phyloP scores from a whole-genome alignment of 352 stramenopile species.

The Sclerospora graminicola region DNA sequence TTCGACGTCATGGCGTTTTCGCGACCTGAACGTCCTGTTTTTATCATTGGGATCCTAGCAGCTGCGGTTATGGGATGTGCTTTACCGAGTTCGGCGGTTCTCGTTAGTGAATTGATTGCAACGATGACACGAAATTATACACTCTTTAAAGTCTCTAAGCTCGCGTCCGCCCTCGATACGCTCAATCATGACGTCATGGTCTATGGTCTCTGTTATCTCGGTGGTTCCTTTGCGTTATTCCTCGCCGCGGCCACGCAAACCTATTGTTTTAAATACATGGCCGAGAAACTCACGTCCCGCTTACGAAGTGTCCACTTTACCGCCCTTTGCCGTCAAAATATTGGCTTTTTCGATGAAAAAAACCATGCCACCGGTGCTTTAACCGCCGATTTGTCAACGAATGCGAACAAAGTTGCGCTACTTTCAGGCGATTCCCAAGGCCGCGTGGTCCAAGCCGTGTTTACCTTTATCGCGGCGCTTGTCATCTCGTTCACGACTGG shows the following conservation, averaged over 20 bases:
- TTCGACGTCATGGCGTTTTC: too few relatives aligned
- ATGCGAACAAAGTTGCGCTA: conserved; percentile 33
- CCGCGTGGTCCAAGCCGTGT: conserved; percentile 33
- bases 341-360: conserved; percentile 64
- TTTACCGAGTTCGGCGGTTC: neutral
- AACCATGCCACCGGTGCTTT: conserved; percentile 49
- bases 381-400: conserved; percentile 47
- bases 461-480: conserved; percentile 25
- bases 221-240: conserved; percentile 20
- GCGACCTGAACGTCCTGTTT: neutral
- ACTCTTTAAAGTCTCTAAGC: neutral
- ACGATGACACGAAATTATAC: neutral
- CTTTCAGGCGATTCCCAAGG: conserved; percentile 34
- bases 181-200: conserved; percentile 9
- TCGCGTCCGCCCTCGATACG: neutral
- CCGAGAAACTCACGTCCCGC: conserved; percentile 37
- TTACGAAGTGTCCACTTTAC: conserved; percentile 41
- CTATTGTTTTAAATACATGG: conserved; percentile 40
- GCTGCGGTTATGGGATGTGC: neutral
- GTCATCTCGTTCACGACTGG: conserved; percentile 49
- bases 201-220: conserved; percentile 31
- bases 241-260: conserved; percentile 16
- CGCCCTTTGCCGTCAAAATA: conserved; percentile 29
- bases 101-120: neutral
- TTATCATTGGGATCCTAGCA: neutral